phyloP scores from a whole-genome alignment of 1,284 basidiomycete genomes.

The Athelia sp. region DNA sequence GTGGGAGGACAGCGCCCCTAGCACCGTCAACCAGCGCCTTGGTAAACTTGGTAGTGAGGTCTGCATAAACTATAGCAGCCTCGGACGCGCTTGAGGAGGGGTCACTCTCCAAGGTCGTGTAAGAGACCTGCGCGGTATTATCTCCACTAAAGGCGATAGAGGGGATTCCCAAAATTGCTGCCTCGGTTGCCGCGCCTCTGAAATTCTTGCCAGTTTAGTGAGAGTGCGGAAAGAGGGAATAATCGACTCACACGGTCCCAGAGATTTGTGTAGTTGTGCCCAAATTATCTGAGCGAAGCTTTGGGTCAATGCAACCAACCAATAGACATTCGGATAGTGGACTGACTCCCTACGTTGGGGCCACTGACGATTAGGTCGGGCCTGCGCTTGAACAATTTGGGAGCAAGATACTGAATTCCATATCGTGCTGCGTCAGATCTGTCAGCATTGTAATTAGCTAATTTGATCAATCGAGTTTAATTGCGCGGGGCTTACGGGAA shows the following conservation, averaged over 20 bases:
- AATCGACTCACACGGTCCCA: constrained; percentile 40
- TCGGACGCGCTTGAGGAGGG: constrained; percentile 27
- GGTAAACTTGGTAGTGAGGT: constrained; percentile 36
- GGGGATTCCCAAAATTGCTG: constrained; percentile 40
- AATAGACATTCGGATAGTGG: too few relatives aligned
- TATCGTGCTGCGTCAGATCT: constrained; percentile 38
- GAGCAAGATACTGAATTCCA: constrained; percentile 43
- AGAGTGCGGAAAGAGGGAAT: neutral
- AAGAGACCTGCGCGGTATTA: constrained; percentile 35
- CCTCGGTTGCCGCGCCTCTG: constrained; percentile 45
- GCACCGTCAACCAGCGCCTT: constrained; percentile 25
- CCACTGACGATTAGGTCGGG: constrained; percentile 51
- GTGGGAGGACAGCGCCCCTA: constrained; percentile 30
- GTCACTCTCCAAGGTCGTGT: constrained; percentile 34
- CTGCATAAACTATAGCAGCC: constrained; percentile 36
- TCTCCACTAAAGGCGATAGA: constrained; percentile 44
- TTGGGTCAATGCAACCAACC: too few relatives aligned
- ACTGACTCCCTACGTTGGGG: constrained; percentile 44
- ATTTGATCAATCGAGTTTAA: neutral
- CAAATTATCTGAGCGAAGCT: constrained; percentile 40
- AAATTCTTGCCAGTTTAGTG: neutral
- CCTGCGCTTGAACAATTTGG: constrained; percentile 32
- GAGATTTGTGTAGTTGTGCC: constrained; percentile 29
- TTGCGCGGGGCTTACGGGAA: constrained; percentile 28
- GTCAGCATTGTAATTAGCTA: neutral